Percentiles rank a stretch among this genome's conserved stretches.
Evolutionary conservation across 2,329 filamentous ascomycete species (phyloP).

Genomic region (Penicillium sp.): DNA sequence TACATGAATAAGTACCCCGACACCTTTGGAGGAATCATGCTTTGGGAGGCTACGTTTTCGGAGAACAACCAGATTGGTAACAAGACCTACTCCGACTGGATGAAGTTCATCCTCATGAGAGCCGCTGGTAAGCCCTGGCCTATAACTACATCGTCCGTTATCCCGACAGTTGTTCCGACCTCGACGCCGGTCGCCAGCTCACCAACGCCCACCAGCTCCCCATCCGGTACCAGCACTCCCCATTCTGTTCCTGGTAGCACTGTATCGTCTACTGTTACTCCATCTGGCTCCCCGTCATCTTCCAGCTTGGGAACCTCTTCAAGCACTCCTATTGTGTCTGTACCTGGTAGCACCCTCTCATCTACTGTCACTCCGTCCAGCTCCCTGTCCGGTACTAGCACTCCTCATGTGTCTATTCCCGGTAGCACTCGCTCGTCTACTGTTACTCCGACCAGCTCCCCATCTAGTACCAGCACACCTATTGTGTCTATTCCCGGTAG

Average conservation of each 20-base stretch:
- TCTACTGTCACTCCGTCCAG: neutral
- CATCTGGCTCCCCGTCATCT: slow-evolving; percentile 2
- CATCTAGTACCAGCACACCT: slow-evolving; percentile 1
- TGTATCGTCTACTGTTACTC: neutral
- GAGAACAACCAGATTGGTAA: slow-evolving; percentile 43
- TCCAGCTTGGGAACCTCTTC: neutral
- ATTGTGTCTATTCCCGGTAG: too few relatives aligned
- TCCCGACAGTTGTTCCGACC: too few relatives aligned
- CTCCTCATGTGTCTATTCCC: too few relatives aligned
- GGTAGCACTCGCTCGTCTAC: too few relatives aligned
- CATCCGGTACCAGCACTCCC: too few relatives aligned
- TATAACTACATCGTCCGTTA: neutral
- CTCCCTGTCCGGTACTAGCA: slow-evolving; percentile 3
- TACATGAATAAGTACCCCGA: slow-evolving; percentile 39
- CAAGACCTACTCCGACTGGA: slow-evolving; percentile 44
- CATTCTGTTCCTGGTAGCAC: too few relatives aligned
- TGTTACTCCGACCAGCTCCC: too few relatives aligned
- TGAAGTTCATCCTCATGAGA: slow-evolving; percentile 43
- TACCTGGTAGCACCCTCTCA: neutral
- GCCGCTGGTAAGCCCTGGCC: slow-evolving; percentile 2
- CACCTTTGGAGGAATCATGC: slow-evolving; percentile 55
- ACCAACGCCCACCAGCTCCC: too few relatives aligned
- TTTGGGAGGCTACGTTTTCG: slow-evolving; percentile 53
- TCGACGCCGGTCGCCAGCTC: too few relatives aligned
- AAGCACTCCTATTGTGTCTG: neutral